Evolutionary conservation across 176 grass and related monocot genomes (phyloP).

Genomic region (Bothriochloa decipiens): DNA sequence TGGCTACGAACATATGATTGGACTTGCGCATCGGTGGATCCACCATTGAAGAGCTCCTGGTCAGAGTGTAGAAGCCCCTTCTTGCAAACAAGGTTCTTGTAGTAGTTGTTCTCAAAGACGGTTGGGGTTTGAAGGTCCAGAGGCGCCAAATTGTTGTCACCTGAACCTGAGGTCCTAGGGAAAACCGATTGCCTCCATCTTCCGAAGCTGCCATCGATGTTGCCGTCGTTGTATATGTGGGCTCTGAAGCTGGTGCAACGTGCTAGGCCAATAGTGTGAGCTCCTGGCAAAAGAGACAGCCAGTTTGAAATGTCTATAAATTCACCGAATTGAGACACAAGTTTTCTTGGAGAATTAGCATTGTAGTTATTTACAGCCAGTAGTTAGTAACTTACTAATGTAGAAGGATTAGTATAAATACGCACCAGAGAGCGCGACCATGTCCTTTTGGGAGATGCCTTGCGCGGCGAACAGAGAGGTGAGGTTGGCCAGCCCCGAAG

Average conservation of each 20-base stretch:
- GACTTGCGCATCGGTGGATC: neutral
- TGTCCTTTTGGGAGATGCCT: conserved; percentile 60
- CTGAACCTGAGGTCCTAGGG: neutral
- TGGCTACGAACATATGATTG: neutral
- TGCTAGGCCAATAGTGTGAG: neutral
- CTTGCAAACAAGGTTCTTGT: neutral
- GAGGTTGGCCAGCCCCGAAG: conserved; percentile 51
- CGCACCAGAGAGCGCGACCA: conserved; percentile 72
- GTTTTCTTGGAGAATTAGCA: no score
- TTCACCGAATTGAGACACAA: no score
- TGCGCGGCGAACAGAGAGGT: conserved; percentile 64
- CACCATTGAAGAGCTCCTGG: neutral
- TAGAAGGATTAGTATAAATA: no score
- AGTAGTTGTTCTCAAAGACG: neutral
- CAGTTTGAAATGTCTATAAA: no score
- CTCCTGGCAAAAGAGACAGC: neutral
- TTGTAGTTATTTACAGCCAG: no score
- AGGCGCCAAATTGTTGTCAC: neutral
- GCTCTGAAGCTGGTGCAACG: neutral
- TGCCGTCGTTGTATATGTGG: neutral
- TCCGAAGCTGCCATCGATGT: neutral
- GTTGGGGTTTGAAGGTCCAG: neutral
- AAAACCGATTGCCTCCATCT: neutral
- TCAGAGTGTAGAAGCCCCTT: neutral
- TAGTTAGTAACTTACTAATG: no score